These are phyloP conservation scores for Garcia nutans DNA, from an alignment of 345 rosid species.

Conservation along the genomic window DNA sequence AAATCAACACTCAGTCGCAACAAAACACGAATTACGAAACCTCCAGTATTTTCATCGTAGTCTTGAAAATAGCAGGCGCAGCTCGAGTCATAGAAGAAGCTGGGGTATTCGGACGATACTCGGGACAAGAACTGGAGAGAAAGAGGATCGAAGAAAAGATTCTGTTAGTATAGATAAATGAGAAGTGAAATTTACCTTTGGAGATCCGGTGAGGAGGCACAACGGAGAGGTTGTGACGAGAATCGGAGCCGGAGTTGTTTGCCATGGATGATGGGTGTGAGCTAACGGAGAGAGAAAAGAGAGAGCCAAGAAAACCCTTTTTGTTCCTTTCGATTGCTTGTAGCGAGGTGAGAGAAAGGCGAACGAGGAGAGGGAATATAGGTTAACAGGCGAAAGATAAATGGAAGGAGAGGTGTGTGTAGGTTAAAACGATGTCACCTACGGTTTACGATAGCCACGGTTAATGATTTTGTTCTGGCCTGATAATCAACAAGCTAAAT, in stretches of 20 bases:
- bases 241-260: conserved; percentile 47
- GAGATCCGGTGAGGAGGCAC: conserved; percentile 74
- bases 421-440: background rate
- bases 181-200: conserved; percentile 49
- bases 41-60: background rate
- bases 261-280: conserved; percentile 58
- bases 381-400: background rate
- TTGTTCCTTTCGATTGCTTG: conserved; percentile 9
- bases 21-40: background rate
- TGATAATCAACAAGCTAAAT: too few species aligned
- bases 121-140: background rate
- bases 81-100: background rate
- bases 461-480: background rate
- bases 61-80: background rate
- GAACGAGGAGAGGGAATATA: too few species aligned
- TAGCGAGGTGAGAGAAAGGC: conserved; percentile 18
- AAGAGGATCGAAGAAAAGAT: conserved; percentile 5
- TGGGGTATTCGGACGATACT: conserved; percentile 21
- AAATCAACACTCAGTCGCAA: background rate
- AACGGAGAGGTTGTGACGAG: conserved; percentile 51
- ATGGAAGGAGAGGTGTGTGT: background rate
- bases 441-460: conserved; percentile 1
- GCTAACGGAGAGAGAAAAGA: conserved; percentile 16
- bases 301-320: conserved; percentile 24
- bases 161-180: background rate